Conservation (phyloP, 2,329 filamentous ascomycete species). For the Teratosphaeria gauchensis region DNA sequence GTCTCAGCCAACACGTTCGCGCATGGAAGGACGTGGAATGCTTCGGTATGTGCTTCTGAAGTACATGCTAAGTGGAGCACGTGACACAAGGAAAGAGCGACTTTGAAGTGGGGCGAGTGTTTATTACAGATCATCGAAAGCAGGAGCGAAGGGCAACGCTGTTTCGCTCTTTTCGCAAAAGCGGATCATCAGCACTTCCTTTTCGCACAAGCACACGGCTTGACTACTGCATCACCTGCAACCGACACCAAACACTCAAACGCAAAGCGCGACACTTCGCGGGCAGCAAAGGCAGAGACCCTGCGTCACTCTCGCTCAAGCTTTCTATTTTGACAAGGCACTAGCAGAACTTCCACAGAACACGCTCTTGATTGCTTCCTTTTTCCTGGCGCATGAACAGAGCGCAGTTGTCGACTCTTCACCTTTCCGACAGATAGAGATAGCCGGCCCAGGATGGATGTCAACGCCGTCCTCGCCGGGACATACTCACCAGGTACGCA, state of each 20-base stretch:
- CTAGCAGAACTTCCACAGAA: not conserved
- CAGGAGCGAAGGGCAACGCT: not conserved
- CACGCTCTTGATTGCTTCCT: not conserved
- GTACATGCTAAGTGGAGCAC: not conserved
- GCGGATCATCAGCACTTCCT: not conserved
- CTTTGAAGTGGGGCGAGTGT: no score
- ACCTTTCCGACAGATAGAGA: not conserved
- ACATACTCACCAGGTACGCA: conserved; percentile 80
- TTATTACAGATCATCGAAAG: not conserved
- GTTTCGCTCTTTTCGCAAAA: not conserved
- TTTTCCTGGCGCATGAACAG: not conserved
- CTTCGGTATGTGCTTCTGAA: not conserved
- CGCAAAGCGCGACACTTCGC: not conserved
- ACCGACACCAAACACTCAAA: not conserved
- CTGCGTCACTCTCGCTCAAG: not conserved
- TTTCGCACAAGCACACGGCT: not conserved
- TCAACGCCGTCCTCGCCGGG: conserved; percentile 94
- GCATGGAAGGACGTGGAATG: not conserved
- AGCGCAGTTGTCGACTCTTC: not conserved
- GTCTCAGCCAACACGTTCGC: no score
- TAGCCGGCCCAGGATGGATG: conserved; percentile 63
- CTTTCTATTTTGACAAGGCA: not conserved
- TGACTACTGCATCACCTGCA: not conserved
- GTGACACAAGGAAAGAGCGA: no score
- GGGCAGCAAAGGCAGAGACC: not conserved